Conservation (phyloP, 495 filamentous ascomycete species). For the Podospora pseudocomata region DNA sequence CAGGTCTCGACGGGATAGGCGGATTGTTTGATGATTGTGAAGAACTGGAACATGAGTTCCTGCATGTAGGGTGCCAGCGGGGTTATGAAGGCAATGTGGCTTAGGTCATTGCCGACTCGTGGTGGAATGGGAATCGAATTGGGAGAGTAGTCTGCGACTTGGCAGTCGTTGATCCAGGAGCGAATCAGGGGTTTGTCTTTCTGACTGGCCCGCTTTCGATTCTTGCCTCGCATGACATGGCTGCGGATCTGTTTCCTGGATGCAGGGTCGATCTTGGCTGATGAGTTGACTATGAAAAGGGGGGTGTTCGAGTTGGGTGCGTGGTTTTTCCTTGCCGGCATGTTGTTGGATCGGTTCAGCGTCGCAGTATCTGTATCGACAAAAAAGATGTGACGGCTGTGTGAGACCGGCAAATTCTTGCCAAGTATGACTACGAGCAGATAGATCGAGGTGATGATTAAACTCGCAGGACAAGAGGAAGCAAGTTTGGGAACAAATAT, state of each 20-base stretch:
- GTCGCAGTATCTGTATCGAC: not conserved
- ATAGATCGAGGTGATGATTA: not conserved
- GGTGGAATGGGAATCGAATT: not conserved
- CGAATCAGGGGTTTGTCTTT: not conserved
- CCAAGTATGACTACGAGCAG: not conserved
- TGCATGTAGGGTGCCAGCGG: constrained; percentile 2
- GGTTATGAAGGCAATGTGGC: not conserved
- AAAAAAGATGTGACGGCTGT: not conserved
- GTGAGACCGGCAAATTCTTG: not conserved
- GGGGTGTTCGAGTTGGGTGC: not conserved
- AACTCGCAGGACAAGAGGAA: not conserved
- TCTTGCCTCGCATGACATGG: constrained; percentile 30
- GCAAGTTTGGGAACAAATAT: not conserved
- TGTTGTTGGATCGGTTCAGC: not conserved
- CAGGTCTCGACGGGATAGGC: constrained; percentile 20
- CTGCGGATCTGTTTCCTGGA: constrained; percentile 22
- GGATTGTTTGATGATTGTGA: constrained; percentile 13
- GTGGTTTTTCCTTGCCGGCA: not conserved
- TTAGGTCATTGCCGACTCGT: constrained; percentile 9
- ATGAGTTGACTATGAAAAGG: constrained; percentile 20
- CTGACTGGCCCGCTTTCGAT: constrained; percentile 12
- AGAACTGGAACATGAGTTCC: constrained; percentile 11
- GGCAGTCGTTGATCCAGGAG: constrained; percentile 19
- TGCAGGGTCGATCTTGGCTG: constrained; percentile 17
- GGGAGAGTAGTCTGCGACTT: not conserved